Conservation (phyloP, 192 early-diverging fungal genomes). For the Polychytrium aggregatum region DNA sequence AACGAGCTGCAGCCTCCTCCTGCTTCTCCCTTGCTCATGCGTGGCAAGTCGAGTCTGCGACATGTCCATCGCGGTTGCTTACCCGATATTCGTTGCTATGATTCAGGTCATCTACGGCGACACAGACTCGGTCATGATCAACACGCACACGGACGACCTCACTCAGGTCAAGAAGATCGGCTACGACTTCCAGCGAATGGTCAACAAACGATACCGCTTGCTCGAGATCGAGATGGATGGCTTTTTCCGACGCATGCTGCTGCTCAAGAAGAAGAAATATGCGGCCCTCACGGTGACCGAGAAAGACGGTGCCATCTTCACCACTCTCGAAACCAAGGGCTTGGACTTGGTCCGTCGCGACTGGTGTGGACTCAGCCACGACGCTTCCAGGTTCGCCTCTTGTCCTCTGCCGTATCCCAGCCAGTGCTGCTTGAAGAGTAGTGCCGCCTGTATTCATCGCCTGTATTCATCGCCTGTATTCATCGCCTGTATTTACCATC, state of each 20-base stretch:
- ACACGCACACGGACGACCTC: constrained; percentile 67
- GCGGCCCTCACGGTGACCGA: constrained; percentile 64
- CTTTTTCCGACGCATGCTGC: constrained; percentile 73
- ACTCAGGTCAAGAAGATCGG: constrained; percentile 69
- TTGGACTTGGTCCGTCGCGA: constrained; percentile 92
- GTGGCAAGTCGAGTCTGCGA: too few relatives aligned
- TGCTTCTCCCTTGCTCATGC: too few relatives aligned
- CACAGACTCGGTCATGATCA: constrained; percentile 98
- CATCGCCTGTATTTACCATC: background rate
- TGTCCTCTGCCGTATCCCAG: too few relatives aligned
- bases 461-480: too few relatives aligned
- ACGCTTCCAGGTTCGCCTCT: constrained; percentile 51
- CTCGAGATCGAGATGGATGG: constrained; percentile 97
- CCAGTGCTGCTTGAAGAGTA: too few relatives aligned
- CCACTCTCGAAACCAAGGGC: constrained; percentile 75
- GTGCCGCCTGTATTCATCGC: too few relatives aligned
- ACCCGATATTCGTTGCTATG: too few relatives aligned
- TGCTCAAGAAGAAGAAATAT: constrained; percentile 98
- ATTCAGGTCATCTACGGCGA: constrained; percentile 92
- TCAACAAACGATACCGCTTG: constrained; percentile 87
- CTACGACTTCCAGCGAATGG: constrained; percentile 63
- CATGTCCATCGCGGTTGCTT: background rate
- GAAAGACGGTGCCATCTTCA: constrained; percentile 16
- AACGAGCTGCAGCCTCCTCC: too few relatives aligned
- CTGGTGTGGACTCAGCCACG: constrained; percentile 91